Evolutionary conservation across 805 yeast species (phyloP), one percentile per base, ranked within the genome.

Genomic region (Metschnikowia dekortorum): DNA sequence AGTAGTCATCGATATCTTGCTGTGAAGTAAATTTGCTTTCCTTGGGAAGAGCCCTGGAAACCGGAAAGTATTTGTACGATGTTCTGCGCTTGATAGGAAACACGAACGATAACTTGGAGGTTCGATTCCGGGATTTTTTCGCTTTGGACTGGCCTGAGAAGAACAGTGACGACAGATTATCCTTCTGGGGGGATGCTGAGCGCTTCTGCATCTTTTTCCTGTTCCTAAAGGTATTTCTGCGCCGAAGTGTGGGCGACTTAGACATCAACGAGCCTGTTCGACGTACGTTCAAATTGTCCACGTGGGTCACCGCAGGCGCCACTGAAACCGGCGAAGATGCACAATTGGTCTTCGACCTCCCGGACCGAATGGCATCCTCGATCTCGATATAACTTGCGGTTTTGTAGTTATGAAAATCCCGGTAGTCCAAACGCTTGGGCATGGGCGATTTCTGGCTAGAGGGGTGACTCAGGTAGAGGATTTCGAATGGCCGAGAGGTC

Each of bases 51-150:
- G 50, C 34, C 41, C 48, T 14, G 29, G 47, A 41, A 7, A 60
- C 44, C 2, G 63, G 52, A 22, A 59, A 52, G 51, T 68, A 68
- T 30, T 49, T 49, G 47, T 70, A 65, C 1, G 75, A 70, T 1
- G 66, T 64, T 35, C 61, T 64, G 38, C 75, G 55, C 42, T 59
- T 64, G 5, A 71, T 72, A 6, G 75, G 75, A 46, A 71, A 72
- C 29, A 62, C 39, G 38, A 64, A 70, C 31, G 52, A 47, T 30
- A 59, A 30, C 43, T 32, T 49, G 36, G 47, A 50, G 14, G 31
- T 29, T 8, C 36, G 41, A 11, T 35, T 13, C 13, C 34, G 45
- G 18, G 28, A 32, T 29, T 37, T 53, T 34, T 22, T 48, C 29
- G 42, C 28, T 44, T 26, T 44, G 29, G 53, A 46, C 33, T 32